A percentile compares a stretch with the other conserved stretches of the same genome.
Evolutionary conservation across 139 green algal species (phyloP).

Genomic region (Dunaliella sp.): DNA sequence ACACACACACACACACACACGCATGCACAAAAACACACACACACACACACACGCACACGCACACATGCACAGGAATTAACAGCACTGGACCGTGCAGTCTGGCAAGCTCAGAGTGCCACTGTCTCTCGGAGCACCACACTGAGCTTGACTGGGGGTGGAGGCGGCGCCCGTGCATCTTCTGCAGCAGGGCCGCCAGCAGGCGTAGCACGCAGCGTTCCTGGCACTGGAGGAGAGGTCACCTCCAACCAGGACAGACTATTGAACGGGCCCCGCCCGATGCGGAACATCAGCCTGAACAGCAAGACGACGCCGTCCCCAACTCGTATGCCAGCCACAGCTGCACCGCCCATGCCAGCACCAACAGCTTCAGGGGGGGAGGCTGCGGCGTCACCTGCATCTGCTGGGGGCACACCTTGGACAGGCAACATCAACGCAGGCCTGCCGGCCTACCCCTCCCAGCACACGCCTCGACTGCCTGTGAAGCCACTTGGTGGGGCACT

Average conservation of each 20-base stretch:
- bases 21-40: neutral
- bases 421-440: neutral
- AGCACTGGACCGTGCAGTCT: neutral
- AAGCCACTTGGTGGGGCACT: neutral
- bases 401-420: neutral
- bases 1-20: neutral
- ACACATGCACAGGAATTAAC: neutral
- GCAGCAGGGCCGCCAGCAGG: neutral
- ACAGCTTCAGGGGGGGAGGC: neutral
- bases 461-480: neutral
- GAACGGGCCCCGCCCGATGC: neutral
- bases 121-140: no score
- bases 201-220: neutral
- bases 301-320: no score
- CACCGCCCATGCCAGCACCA: neutral
- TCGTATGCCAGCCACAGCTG: no score
- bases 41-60: neutral
- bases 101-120: neutral
- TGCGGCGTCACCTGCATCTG: neutral
- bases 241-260: no score
- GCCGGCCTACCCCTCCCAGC: neutral
- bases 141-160: neutral
- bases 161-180: neutral
- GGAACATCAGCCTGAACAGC: neutral
- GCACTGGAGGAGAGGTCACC: neutral